A percentile compares a stretch with the other conserved stretches of the same genome.
Evolutionary conservation across 2,329 filamentous ascomycete species (phyloP).

Genomic region (Alternaria infectoria): DNA sequence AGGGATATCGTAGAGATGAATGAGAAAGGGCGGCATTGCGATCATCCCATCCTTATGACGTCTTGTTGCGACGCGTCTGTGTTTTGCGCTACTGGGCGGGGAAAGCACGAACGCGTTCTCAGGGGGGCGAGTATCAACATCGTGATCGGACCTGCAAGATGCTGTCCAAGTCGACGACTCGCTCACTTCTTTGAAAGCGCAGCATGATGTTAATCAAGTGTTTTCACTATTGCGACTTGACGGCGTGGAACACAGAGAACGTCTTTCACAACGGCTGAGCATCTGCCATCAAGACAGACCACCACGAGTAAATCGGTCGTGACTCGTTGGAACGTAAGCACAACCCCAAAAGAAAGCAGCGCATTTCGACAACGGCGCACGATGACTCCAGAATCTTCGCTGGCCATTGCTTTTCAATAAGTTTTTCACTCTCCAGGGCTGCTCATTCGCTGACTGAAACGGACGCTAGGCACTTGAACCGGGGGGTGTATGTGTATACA

Average conservation of each 20-base stretch:
- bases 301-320: not conserved
- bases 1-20: not conserved
- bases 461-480: not conserved
- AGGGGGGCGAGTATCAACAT: not conserved
- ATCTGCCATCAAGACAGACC: not conserved
- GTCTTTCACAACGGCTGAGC: not conserved
- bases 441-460: not conserved
- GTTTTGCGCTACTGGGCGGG: not conserved
- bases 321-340: not conserved
- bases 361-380: not conserved
- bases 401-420: not conserved
- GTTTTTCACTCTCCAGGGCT: not conserved
- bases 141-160: not conserved
- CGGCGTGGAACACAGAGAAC: fast-evolving
- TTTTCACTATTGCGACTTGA: fast-evolving
- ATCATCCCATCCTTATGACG: not conserved
- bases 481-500: not conserved
- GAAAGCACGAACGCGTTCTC: not conserved
- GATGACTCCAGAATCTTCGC: not conserved
- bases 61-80: not conserved
- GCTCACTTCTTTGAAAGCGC: too few relatives aligned
- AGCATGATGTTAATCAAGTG: fast-evolving
- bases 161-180: too few relatives aligned
- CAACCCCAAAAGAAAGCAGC: not conserved
- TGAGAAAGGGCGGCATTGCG: not conserved